Evolutionary conservation across 2,329 filamentous ascomycete species (phyloP), one percentile per base, ranked within the genome.

Genomic region (Ophiostoma sp.): DNA sequence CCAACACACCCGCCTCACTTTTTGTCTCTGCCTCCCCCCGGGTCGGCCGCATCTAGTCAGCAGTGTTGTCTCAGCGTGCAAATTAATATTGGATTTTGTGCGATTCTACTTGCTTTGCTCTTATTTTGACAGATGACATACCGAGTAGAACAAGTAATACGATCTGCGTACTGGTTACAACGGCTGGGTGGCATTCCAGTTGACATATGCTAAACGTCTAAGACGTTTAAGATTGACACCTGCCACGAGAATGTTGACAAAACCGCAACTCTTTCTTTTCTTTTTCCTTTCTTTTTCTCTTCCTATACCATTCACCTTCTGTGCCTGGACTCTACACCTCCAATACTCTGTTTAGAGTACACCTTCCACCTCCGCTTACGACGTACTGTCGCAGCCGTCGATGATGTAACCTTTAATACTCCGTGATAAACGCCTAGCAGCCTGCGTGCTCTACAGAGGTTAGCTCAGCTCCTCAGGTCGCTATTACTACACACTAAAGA

Each of bases 71-170:
- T 41, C 33, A 48, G 44, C 44, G 35, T n/a, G 64, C 36, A 66
- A 66, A 66, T 44, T 66, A 66, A 66, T 41, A 66, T 36, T 66
- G 64, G 64, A 27, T 65, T 2, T 36, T n/a, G 44, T 48, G 44
- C 8, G 20, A 15, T 44, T 44, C 31, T 41, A 11, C 39, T 41
- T 11, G 4, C 31, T 15, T 20, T 11, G 13, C 10, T 41, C 15
- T 11, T 2, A 44, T 15, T 20, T 11, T 57, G 52, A 57, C 52
- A 48, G 44, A 10, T 39, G 10, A 39, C 11, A 39, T 39, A 31
- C 27, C 27, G 36, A 13, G 36, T 31, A 39, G 36, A 39, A 39
- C 36, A 13, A 48, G 20, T 17, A 48, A 41, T 3, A 41, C 13
- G 20, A n/a, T n/a, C 20, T 6, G 20, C 1, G 6, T 48, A 7